Evolutionary conservation across 345 rosid species (phyloP).

Genomic region (Arabidopsis arenosa): DNA sequence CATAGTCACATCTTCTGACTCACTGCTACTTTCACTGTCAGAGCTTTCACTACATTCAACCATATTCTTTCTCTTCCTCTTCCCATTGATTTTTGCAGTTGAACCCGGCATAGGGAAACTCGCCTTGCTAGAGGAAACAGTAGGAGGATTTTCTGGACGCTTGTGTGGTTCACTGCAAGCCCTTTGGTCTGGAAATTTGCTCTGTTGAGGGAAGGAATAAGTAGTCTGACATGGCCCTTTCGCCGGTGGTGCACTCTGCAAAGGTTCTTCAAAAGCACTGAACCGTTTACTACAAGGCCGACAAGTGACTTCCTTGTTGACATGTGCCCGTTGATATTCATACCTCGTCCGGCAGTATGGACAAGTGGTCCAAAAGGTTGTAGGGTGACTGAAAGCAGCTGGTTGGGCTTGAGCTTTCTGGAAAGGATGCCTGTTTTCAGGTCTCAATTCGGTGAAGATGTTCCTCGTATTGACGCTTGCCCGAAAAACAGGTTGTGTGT

Average conservation of each 20-base stretch:
- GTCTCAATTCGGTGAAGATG: slow-evolving; percentile 46
- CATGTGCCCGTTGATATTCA: slow-evolving; percentile 52
- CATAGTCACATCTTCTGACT: slow-evolving; percentile 55
- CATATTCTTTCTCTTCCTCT: slow-evolving; percentile 55
- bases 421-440: slow-evolving; percentile 43
- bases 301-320: slow-evolving; percentile 55
- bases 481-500: slow-evolving; percentile 43
- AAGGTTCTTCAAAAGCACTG: slow-evolving; percentile 55
- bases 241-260: slow-evolving; percentile 44
- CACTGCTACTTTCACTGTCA: slow-evolving; percentile 55
- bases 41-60: slow-evolving; percentile 70
- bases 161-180: slow-evolving; percentile 49
- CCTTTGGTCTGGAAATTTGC: slow-evolving; percentile 50
- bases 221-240: slow-evolving; percentile 45
- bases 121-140: slow-evolving; percentile 42
- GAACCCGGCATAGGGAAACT: slow-evolving; percentile 26
- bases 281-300: slow-evolving; percentile 61
- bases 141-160: slow-evolving; percentile 42
- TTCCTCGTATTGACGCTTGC: slow-evolving; percentile 33
- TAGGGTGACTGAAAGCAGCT: slow-evolving; percentile 44
- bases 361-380: slow-evolving; percentile 78
- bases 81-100: slow-evolving; percentile 54
- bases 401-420: slow-evolving; percentile 53
- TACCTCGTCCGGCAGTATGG: slow-evolving; percentile 61
- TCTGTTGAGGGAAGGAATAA: slow-evolving; percentile 48